phyloP scores from a whole-genome alignment of 78 protist species.

The slime mould (Dictyostelium discoideum) region DNA sequence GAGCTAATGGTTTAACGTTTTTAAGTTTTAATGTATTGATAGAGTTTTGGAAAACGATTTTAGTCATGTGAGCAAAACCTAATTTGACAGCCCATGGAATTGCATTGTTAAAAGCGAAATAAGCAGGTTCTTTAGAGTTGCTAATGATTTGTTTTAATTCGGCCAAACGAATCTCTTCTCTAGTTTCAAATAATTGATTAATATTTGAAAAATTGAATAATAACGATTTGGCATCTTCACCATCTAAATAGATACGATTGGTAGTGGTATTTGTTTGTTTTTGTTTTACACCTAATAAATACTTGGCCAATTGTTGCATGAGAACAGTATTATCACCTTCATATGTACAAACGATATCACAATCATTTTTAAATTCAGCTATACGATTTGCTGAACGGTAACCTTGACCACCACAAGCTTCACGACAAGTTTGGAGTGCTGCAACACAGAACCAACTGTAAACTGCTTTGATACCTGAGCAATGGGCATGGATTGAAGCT shows the following conservation, averaged over 20 bases:
- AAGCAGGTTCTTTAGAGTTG: background rate
- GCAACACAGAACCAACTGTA: conserved; percentile 22
- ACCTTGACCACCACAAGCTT: conserved; percentile 81
- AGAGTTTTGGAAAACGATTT: background rate
- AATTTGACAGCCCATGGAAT: conserved; percentile 40
- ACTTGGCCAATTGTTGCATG: conserved; percentile 69
- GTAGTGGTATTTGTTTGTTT: background rate
- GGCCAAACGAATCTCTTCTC: background rate
- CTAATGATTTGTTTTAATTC: background rate
- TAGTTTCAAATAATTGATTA: background rate
- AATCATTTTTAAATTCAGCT: conserved; percentile 40
- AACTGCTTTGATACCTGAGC: conserved; percentile 39
- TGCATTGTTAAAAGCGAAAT: conserved; percentile 12
- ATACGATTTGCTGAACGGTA: conserved; percentile 33
- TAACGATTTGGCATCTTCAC: background rate
- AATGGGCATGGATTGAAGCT: conserved; percentile 15
- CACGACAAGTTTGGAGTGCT: conserved; percentile 34
- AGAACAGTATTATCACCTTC: conserved; percentile 81
- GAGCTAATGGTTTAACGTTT: conserved; percentile 25
- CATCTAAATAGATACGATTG: background rate
- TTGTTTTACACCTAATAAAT: background rate
- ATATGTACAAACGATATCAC: conserved; percentile 45
- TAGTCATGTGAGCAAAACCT: conserved; percentile 16
- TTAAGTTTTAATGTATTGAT: background rate
- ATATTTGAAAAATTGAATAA: conserved; percentile 6